These are phyloP conservation scores for Phoma sp. DNA, from an alignment of 2,329 filamentous ascomycete genomes.

Conservation along the genomic window DNA sequence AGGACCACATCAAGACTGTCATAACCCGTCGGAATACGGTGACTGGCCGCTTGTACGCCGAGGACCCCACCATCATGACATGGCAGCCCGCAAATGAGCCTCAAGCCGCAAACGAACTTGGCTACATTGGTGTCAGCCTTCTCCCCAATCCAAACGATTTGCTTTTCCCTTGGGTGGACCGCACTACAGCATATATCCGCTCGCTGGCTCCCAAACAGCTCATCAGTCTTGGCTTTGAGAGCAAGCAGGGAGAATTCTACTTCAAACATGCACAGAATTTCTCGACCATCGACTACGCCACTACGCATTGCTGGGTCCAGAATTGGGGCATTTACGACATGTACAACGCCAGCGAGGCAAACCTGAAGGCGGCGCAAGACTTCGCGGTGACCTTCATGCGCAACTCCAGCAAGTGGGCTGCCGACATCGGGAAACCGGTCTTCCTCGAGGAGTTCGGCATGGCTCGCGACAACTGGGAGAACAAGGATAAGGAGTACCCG, in stretches of 20 bases:
- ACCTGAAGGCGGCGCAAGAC: slow-evolving; percentile 42
- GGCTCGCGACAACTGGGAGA: slow-evolving; percentile 51
- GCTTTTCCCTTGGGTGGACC: slow-evolving; percentile 47
- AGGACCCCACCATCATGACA: slow-evolving; percentile 48
- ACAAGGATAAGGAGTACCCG: slow-evolving; percentile 44
- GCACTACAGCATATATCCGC: slow-evolving; percentile 48
- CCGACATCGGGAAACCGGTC: slow-evolving; percentile 48
- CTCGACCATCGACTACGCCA: slow-evolving; percentile 48
- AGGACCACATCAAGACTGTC: slow-evolving; percentile 47
- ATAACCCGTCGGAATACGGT: slow-evolving; percentile 47
- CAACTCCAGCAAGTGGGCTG: slow-evolving; percentile 44
- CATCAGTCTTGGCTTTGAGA: slow-evolving; percentile 48
- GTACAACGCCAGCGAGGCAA: slow-evolving; percentile 42
- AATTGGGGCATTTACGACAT: slow-evolving; percentile 51
- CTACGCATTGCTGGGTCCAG: slow-evolving; percentile 50
- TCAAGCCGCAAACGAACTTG: slow-evolving; percentile 36
- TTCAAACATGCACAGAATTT: slow-evolving; percentile 49
- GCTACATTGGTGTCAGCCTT: slow-evolving; percentile 39
- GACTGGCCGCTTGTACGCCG: slow-evolving; percentile 45
- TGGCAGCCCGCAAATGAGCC: slow-evolving; percentile 52
- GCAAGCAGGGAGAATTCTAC: slow-evolving; percentile 50
- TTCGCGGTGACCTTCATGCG: slow-evolving; percentile 45
- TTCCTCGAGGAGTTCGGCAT: slow-evolving; percentile 52
- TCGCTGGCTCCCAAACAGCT: slow-evolving; percentile 46
- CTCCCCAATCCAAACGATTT: slow-evolving; percentile 40